phyloP scores from a whole-genome alignment of 2,329 filamentous ascomycete species.

The Phyllosticta paracitricarpa region DNA sequence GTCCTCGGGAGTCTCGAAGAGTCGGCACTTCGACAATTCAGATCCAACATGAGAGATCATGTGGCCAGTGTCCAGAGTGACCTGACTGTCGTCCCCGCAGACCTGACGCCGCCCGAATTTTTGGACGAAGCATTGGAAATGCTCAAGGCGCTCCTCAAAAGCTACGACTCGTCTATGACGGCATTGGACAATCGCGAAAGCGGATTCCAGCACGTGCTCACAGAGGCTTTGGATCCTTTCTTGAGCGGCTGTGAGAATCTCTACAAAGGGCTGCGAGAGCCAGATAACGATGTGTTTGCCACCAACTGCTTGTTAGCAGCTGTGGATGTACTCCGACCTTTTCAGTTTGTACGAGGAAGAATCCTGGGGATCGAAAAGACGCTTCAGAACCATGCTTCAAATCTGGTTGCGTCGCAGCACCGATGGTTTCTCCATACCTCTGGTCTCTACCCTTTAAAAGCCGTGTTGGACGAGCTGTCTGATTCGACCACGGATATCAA shows the following conservation, averaged over 20 bases:
- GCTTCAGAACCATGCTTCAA: constrained; percentile 46
- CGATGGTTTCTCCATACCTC: constrained; percentile 65
- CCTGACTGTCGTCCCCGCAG: constrained; percentile 57
- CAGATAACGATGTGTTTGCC: constrained; percentile 56
- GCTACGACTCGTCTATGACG: constrained; percentile 72
- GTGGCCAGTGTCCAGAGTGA: constrained; percentile 65
- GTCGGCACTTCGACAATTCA: constrained; percentile 74
- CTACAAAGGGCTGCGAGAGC: constrained; percentile 48
- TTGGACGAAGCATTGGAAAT: constrained; percentile 70
- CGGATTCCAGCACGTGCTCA: constrained; percentile 65
- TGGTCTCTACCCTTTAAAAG: constrained; percentile 56
- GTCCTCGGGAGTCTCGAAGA: constrained; percentile 59
- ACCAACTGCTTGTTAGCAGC: constrained; percentile 61
- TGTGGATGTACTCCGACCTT: constrained; percentile 45
- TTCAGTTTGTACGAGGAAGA: constrained; percentile 53
- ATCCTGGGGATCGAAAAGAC: constrained; percentile 46
- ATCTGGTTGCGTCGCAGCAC: constrained; percentile 59
- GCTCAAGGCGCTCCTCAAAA: constrained; percentile 69
- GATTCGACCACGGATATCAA: constrained; percentile 41
- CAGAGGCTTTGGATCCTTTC: constrained; percentile 78
- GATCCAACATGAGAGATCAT: constrained; percentile 69
- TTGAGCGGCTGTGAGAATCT: constrained; percentile 64
- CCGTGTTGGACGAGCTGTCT: constrained; percentile 40
- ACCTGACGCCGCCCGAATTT: constrained; percentile 71
- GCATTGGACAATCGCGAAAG: constrained; percentile 45